phyloP scores from a whole-genome alignment of 2,329 filamentous ascomycete species.

The Calonectria henricotiae region DNA sequence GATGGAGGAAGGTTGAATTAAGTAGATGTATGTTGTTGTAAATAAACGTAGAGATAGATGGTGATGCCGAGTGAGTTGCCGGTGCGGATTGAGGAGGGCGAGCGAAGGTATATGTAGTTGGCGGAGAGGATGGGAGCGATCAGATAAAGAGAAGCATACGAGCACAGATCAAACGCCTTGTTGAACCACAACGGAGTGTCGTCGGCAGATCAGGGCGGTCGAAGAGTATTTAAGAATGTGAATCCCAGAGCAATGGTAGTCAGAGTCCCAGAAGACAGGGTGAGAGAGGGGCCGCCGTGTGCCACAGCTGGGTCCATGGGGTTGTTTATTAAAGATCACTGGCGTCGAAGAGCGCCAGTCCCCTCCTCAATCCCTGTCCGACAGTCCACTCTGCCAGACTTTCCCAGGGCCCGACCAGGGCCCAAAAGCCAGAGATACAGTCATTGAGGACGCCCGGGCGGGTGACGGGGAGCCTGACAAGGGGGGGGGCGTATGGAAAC shows the following conservation, averaged over 20 bases:
- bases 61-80: background rate
- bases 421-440: slow-evolving; percentile 32
- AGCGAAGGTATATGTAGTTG: slow-evolving; percentile 30
- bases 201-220: slow-evolving; percentile 36
- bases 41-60: slow-evolving; percentile 15
- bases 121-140: slow-evolving; percentile 17
- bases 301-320: slow-evolving; percentile 44
- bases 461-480: slow-evolving; percentile 36
- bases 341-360: slow-evolving; percentile 37
- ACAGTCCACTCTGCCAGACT: slow-evolving; percentile 44
- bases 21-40: background rate
- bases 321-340: slow-evolving; percentile 49
- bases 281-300: slow-evolving; percentile 41
- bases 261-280: slow-evolving; percentile 45
- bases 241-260: slow-evolving; percentile 49
- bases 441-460: slow-evolving; percentile 34
- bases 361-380: slow-evolving; percentile 45
- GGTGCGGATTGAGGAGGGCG: slow-evolving; percentile 22
- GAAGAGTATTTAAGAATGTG: slow-evolving; percentile 50
- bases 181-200: slow-evolving; percentile 34
- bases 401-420: slow-evolving; percentile 37
- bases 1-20: slow-evolving; percentile 26
- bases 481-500: slow-evolving; percentile 39
- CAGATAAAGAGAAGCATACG: slow-evolving; percentile 25
- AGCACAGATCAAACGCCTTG: slow-evolving; percentile 13